Percentiles rank a stretch among this genome's conserved stretches.
Evolutionary conservation across 2,329 filamentous ascomycete species (phyloP).

Genomic region (Claviceps sp.): DNA sequence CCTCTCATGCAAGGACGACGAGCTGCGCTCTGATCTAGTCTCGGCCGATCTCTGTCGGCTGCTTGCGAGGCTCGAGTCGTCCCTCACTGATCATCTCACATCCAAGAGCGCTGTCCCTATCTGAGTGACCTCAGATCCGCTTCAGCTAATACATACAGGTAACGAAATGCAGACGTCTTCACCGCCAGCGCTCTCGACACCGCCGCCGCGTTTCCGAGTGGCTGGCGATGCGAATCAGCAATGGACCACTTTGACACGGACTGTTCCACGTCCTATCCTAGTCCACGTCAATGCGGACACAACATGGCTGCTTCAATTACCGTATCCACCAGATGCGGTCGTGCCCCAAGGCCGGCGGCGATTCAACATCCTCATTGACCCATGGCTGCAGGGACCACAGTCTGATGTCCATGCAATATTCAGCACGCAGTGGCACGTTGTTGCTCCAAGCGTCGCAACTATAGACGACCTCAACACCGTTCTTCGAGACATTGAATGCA

Average conservation of each 20-base stretch:
- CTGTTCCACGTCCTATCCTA: slow-evolving; percentile 28
- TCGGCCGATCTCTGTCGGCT: background rate
- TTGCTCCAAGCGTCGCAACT: slow-evolving; percentile 37
- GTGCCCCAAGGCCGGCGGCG: slow-evolving; percentile 33
- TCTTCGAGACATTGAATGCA: slow-evolving; percentile 33
- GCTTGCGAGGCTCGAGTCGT: background rate
- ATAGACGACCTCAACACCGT: slow-evolving; percentile 41
- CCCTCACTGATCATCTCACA: background rate
- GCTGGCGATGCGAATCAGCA: slow-evolving; percentile 5
- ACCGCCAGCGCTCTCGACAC: background rate
- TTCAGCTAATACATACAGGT: background rate
- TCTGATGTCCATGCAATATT: slow-evolving; percentile 52
- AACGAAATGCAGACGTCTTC: background rate
- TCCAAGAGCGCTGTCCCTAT: background rate
- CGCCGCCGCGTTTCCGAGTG: slow-evolving; percentile 6
- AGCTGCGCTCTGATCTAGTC: background rate
- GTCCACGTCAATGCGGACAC: slow-evolving; percentile 56
- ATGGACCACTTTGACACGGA: slow-evolving; percentile 11
- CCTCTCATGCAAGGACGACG: background rate
- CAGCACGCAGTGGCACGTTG: slow-evolving; percentile 49
- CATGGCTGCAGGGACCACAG: slow-evolving; percentile 50
- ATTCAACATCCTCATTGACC: slow-evolving; percentile 53
- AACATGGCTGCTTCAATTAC: slow-evolving; percentile 53
- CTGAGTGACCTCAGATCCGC: background rate
- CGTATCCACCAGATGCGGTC: slow-evolving; percentile 32